Evolutionary conservation across 768 basidiomycete genomes (phyloP).

Genomic region (Boletus sensibilis): DNA sequence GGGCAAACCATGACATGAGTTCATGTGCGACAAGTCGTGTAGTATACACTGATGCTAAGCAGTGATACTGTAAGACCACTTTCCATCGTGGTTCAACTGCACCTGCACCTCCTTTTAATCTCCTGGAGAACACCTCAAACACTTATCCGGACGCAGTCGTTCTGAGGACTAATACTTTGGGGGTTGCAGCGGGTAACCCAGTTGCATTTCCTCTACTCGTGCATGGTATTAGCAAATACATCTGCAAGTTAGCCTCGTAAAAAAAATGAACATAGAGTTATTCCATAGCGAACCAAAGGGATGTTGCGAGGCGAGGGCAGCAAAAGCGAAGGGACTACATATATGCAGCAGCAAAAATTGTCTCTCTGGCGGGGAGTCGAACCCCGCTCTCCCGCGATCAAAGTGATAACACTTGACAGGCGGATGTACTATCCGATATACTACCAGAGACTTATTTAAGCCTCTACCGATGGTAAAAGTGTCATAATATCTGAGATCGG

Average conservation of each 20-base stretch:
- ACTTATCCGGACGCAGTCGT: background rate
- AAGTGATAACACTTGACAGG: constrained; percentile 31
- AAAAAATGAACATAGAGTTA: background rate
- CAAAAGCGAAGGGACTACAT: too few species aligned
- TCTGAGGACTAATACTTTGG: background rate
- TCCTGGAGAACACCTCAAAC: background rate
- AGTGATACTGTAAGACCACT: background rate
- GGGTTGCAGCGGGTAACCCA: background rate
- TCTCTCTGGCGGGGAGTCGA: constrained; percentile 49
- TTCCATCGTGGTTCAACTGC: background rate
- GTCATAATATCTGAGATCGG: background rate
- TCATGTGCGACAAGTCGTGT: background rate
- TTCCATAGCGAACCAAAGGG: background rate
- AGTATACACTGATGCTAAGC: background rate
- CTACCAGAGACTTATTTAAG: constrained; percentile 40
- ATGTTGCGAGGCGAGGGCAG: background rate
- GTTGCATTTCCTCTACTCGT: background rate
- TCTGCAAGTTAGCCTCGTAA: background rate
- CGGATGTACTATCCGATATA: constrained; percentile 54
- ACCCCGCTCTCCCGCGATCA: constrained; percentile 42
- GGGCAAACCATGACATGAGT: background rate
- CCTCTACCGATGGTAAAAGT: too few species aligned
- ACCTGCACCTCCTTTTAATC: background rate
- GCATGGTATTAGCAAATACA: background rate
- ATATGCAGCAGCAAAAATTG: constrained; percentile 16